Base-by-base conservation (phyloP, 225 moss, liverwort and hornwort species). In the Antitrichia curtipendula region DNA sequence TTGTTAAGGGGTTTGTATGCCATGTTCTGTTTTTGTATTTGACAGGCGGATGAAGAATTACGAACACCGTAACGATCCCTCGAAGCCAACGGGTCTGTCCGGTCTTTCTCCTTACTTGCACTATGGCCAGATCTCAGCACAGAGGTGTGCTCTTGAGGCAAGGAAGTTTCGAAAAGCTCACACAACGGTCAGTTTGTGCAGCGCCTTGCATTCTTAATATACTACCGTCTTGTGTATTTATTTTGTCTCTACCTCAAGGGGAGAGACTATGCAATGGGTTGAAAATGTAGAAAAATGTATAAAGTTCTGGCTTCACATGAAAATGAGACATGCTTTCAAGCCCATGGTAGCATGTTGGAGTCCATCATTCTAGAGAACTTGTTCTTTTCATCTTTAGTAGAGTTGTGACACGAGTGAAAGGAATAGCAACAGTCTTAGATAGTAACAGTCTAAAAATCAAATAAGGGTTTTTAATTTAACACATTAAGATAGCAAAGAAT, bases 101-200 rank as follows among this genome's bases (percentile, higher is more conserved):
- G 95, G 95, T 52, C 89, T 99, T 13, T 99, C 99, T 71, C 99
- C 99, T 40, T 97, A 99, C 80, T 92, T 99, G 91, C 99, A 99
- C 82, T 99, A 75, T 40, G 99, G 99, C 52, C 99, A 99, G 3
- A 92, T 99, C 61, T 91, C 96, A 85, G 93, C 99, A 47, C 99
- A 99, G 82, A 92, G 99, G 56, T 97, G 96, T 90, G 99, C 99
- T 38, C 88, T 97, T 40, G 99, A 99, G 90, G 95, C 93, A 62
- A 95, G 92, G 32, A 96, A 93, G 73, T 49, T 91, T 58, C 95
- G 95, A 41, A 95, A 91, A 74, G 77, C 50, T 23, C 88, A 93
- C 85, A 89, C 94, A 10, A 96, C 92, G 97, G 99, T 95, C 62
- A 81, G 92, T 87, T 66, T n/a, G 43, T 64, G 85, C 74, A 41